Percentiles rank a stretch among this genome's conserved stretches.
Evolutionary conservation across 805 yeast genomes (phyloP).

Genomic region (Candida chauliodis): DNA sequence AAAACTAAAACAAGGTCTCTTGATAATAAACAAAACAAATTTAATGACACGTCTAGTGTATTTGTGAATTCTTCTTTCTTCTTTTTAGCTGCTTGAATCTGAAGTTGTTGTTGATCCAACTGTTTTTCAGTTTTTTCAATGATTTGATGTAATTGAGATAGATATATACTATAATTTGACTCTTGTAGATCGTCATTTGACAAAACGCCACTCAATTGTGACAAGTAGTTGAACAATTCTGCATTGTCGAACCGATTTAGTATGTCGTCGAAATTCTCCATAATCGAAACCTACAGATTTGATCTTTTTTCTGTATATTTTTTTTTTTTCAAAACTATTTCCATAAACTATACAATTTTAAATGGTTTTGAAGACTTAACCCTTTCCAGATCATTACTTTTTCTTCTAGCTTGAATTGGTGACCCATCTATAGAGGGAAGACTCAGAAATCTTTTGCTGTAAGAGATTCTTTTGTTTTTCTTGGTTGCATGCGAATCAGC

Average conservation of each 20-base stretch:
- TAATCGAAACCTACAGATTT: not conserved
- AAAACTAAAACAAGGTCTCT: conserved; percentile 24
- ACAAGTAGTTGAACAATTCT: conserved; percentile 18
- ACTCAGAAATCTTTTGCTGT: conserved; percentile 10
- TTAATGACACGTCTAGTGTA: conserved; percentile 10
- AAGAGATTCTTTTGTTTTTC: conserved; percentile 2
- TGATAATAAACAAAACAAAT: conserved; percentile 27
- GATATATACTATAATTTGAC: conserved; percentile 14
- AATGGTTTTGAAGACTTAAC: conserved; percentile 3
- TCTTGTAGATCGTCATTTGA: conserved; percentile 7
- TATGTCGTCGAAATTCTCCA: conserved; percentile 9
- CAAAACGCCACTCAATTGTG: conserved; percentile 18
- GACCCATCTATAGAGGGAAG: conserved; percentile 12
- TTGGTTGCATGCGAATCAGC: conserved; percentile 1
- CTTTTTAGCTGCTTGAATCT: conserved; percentile 10
- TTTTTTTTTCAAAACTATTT: not conserved
- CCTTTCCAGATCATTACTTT: not conserved
- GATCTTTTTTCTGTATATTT: not conserved
- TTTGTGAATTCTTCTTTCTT: conserved; percentile 6
- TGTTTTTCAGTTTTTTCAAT: conserved; percentile 19
- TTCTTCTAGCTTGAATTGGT: conserved; percentile 5
- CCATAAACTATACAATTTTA: conserved; percentile 3
- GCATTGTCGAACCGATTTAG: conserved; percentile 15
- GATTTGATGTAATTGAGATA: conserved; percentile 23
- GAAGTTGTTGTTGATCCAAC: conserved; percentile 7